A percentile compares a stretch with the other conserved stretches of the same genome.
These are phyloP conservation scores for Arthrinium phaeospermum DNA, from an alignment of 2,329 filamentous ascomycete genomes.

Conservation along the genomic window DNA sequence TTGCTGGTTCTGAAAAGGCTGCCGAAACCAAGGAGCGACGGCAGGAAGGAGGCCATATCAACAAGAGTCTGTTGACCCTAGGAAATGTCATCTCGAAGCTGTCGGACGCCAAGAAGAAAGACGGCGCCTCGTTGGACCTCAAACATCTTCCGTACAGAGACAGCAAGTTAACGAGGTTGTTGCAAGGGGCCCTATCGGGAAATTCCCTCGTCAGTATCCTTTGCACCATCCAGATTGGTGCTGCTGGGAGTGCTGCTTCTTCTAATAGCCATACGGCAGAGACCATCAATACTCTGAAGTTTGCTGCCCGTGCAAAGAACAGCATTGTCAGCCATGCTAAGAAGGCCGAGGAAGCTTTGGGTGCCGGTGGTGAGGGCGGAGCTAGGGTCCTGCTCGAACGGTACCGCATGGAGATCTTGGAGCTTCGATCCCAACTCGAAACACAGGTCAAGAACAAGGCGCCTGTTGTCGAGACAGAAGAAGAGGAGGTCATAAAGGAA, in stretches of 20 bases:
- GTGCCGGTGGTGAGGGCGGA: conserved; percentile 80
- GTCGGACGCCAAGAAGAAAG: conserved; percentile 87
- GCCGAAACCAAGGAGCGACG: conserved; percentile 94
- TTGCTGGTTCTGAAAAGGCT: conserved; percentile 94
- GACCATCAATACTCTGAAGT: conserved; percentile 95
- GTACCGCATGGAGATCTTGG: conserved; percentile 90
- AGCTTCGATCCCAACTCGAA: conserved; percentile 81
- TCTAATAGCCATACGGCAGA: conserved; percentile 81
- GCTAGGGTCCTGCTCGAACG: conserved; percentile 88
- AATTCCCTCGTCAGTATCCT: conserved; percentile 96
- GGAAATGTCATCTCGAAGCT: conserved; percentile 93
- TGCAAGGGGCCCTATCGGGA: conserved; percentile 91
- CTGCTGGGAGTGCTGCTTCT: conserved; percentile 72
- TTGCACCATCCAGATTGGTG: conserved; percentile 92
- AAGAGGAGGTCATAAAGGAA: conserved; percentile 66
- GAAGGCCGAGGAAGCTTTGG: conserved; percentile 87
- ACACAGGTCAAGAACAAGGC: conserved; percentile 74
- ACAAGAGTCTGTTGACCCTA: conserved; percentile 93
- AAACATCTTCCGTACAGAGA: conserved; percentile 97
- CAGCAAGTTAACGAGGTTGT: conserved; percentile 91
- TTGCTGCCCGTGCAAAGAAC: conserved; percentile 95
- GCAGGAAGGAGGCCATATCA: conserved; percentile 96
- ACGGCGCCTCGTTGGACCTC: conserved; percentile 78
- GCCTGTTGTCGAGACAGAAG: conserved; percentile 59
- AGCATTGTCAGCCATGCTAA: conserved; percentile 98